Conservation (phyloP, 2,329 filamentous ascomycete species). For the Tolypocladium capitatum region DNA sequence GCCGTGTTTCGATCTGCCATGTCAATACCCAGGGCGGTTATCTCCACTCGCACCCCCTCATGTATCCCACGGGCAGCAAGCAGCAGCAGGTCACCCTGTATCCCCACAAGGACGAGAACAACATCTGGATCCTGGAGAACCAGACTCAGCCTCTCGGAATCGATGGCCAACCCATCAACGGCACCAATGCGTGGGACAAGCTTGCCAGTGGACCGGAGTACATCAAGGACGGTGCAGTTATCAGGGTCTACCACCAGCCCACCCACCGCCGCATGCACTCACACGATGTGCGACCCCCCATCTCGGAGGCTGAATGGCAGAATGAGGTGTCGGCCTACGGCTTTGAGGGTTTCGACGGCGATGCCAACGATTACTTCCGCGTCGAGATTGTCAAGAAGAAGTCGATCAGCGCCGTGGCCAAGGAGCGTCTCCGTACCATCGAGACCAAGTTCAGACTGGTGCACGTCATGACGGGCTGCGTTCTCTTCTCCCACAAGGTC, state of each 20-base stretch:
- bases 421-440: slow-evolving; percentile 80
- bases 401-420: slow-evolving; percentile 66
- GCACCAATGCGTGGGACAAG: slow-evolving; percentile 72
- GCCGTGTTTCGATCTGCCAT: slow-evolving; percentile 74
- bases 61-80: slow-evolving; percentile 96
- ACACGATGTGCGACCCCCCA: slow-evolving; percentile 78
- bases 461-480: slow-evolving; percentile 93
- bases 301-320: slow-evolving; percentile 86
- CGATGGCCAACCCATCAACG: slow-evolving; percentile 65
- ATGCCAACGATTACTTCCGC: slow-evolving; percentile 92
- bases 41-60: slow-evolving; percentile 88
- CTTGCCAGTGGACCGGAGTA: slow-evolving; percentile 45
- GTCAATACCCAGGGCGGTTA: slow-evolving; percentile 97
- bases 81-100: slow-evolving; percentile 98
- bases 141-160: slow-evolving; percentile 78
- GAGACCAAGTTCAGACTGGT: slow-evolving; percentile 93
- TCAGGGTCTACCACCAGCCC: slow-evolving; percentile 71
- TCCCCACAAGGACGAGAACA: slow-evolving; percentile 98
- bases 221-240: slow-evolving; percentile 65
- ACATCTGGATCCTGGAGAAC: slow-evolving; percentile 87
- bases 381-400: slow-evolving; percentile 88
- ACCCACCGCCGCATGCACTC: slow-evolving; percentile 90
- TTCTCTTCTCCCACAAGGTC: slow-evolving; percentile 95
- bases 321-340: slow-evolving; percentile 95
- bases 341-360: slow-evolving; percentile 90